Conservation (phyloP, 2,329 filamentous ascomycete species). For the Aureobasidium sp. region DNA sequence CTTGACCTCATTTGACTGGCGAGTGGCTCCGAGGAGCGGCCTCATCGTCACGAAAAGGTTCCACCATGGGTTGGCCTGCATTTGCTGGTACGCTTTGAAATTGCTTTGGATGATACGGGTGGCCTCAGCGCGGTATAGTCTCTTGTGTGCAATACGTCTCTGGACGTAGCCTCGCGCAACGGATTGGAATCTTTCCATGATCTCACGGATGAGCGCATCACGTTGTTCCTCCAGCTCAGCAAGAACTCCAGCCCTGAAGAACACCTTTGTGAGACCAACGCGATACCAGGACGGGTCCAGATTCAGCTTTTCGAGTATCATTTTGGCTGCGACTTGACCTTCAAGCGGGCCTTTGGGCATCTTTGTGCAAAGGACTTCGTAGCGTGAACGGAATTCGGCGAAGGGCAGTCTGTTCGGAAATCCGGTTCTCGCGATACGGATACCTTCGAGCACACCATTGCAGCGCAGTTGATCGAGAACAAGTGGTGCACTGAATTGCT, state of each 20-base stretch:
- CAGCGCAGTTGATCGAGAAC: slow-evolving; percentile 96
- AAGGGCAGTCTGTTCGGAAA: slow-evolving; percentile 93
- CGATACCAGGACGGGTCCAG: slow-evolving; percentile 82
- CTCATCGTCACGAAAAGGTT: slow-evolving; percentile 91
- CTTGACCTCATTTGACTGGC: slow-evolving; percentile 89
- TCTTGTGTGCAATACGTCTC: slow-evolving; percentile 81
- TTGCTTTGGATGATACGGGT: slow-evolving; percentile 92
- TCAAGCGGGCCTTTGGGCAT: slow-evolving; percentile 89
- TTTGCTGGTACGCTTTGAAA: slow-evolving; percentile 81
- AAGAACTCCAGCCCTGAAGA: slow-evolving; percentile 92
- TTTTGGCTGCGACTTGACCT: slow-evolving; percentile 71
- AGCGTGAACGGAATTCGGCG: slow-evolving; percentile 87
- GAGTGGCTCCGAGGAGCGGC: slow-evolving; percentile 82
- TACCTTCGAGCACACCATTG: slow-evolving; percentile 98
- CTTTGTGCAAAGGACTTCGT: slow-evolving; percentile 83
- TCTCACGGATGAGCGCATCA: slow-evolving; percentile 84
- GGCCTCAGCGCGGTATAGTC: slow-evolving; percentile 87
- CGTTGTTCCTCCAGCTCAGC: slow-evolving; percentile 95
- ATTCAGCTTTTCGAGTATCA: slow-evolving; percentile 83
- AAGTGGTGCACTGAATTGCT: slow-evolving; percentile 83
- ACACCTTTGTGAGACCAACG: slow-evolving; percentile 93
- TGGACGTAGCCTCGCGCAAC: slow-evolving; percentile 84
- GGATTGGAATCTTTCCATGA: slow-evolving; percentile 90
- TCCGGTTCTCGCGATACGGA: slow-evolving; percentile 90
- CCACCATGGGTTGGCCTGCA: slow-evolving; percentile 97